Base-by-base conservation (phyloP, 2,329 filamentous ascomycete species). In the Pseudomassariella vexata region DNA sequence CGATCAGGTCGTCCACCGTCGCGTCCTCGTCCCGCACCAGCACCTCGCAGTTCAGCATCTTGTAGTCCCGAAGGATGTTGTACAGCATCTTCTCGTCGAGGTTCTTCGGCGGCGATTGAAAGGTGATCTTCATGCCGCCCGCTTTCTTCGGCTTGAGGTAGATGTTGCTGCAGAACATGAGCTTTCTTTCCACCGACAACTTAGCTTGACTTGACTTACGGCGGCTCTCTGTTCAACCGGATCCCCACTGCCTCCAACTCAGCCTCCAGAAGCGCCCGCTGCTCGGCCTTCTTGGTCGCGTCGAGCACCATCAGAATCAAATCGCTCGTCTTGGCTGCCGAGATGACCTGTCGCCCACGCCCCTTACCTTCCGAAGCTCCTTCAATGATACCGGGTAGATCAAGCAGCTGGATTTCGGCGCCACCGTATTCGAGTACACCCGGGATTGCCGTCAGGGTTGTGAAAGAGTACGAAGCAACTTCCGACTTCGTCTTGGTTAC, bases 41-140 rank as follows among this genome's bases (percentile, higher is more conserved):
- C 1, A 98, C 89, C 59, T 98, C 92, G 62, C 85, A 92, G 67
- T 98, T 98, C 38, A 98, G 76, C 48, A 98, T 88, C 68, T 95
- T 95, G 78, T 98, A 98, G 70, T 98, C 92, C 46, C 87, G 83
- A 30, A 98, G 72, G 53, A 98, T 95, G 66, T 95, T 95, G 70
- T 82, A 94, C 38, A 98, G 72, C 85, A 98, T 95, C 66, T 94
- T 95, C 60, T 98, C 90, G 60, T 98, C 92, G 37, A 98, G 69
- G 38, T 83, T 66, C 60, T 96, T 96, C 4, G 92, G 90, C 3
- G 92, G 84, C 5, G 78, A 65, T 52, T 88, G 82, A 63, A 98
- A 98, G 11, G 85, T 96, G 55, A 98, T 95, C 63, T 98, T 98
- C 86, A 98, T 92, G 38, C 94, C 92, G 35, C 92, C 92, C 0